Evolutionary conservation across 306 rosid species (phyloP), one percentile per base, ranked within the genome.

Genomic region (Begonia masoniana): DNA sequence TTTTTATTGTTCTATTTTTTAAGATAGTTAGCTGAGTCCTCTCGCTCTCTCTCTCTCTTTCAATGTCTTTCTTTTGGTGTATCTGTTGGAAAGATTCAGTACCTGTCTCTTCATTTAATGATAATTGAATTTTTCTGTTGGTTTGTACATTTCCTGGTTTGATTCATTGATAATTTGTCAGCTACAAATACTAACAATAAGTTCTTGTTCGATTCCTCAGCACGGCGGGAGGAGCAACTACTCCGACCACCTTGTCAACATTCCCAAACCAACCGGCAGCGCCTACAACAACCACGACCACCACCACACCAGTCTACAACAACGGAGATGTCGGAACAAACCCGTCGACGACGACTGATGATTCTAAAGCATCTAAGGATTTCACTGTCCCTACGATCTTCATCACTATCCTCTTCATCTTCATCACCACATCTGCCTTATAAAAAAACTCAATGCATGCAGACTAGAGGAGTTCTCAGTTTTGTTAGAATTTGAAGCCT

Each of bases 161-260:
- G 47, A 12, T 43, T 43, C 47, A 1, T 43, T 43, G 10, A 43
- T 12, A 9, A 9, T 43, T 43, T 43, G 47, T 43, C 47, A 43
- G 9, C 12, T 9, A 43, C 13, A 43, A 43, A 9, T 2, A 43
- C 15, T 11, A 61, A 67, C 57, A 59, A 48, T 14, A 60, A 53
- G 24, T 35, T 62, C 41, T 8, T 8, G 15, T 72, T 39, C 58
- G 59, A n/a, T 15, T 50, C 53, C 59, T 43, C 66, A 92, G 99
- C 68, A 36, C 83, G 54, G 88, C 89, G 5, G 93, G 99, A 72
- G 99, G 99, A 51, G 42, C 67, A 50, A 69, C 43, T 16, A 72
- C 74, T 4, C 86, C 95, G n/a, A 60, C 21, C 48, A 66, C 83
- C 19, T 52, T 79, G 12, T 43, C 80, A 10, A 9, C 74, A 45